Evolutionary conservation across 2,329 filamentous ascomycete genomes (phyloP), one percentile per base, ranked within the genome.

Genomic region (Xenosphaeropsis pyriputrescens): DNA sequence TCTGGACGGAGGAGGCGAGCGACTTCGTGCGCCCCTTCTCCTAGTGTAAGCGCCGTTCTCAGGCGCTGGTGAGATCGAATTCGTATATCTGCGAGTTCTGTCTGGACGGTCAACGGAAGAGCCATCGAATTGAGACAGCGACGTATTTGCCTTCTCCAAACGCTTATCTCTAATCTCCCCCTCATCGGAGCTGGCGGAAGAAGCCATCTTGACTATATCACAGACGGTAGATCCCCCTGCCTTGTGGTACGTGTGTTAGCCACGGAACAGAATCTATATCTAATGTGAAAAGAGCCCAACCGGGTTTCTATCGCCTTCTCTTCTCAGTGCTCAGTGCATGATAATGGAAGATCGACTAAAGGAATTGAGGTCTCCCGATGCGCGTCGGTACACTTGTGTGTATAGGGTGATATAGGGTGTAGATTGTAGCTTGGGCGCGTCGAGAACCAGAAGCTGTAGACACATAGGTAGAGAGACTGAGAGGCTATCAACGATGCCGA

Each of bases 31-130:
- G 39, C 57, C 55, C 50, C 57, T 61, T 47, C 60, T 50, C 51
- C 59, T 64, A 35, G 63, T 58, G 44, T 57, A 56, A 46, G 59
- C 53, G 54, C 63, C 63, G 61, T 61, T 50, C 47, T 60, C 44
- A 49, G 56, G 52, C 48, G 48, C 46, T 35, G 44, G 32, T 39
- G 55, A 56, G 42, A 45, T 49, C 41, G 55, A 55, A 43, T 46
- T 48, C 32, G 57, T 53, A 36, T 48, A 50, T 43, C 49, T 50
- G 39, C 70, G 75, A 64, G 63, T 70, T 88, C 85, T 93, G 82
- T 81, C 73, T 71, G 70, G 76, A 75, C 80, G 82, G 85, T 93
- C 83, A 93, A 93, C 79, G 74, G 72, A 77, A 74, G 67, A 78
- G 79, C 76, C 72, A 72, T 78, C 75, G 70, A 72, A 64, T 61